These are phyloP conservation scores for Theileria annulata DNA, from an alignment of 169 alveolate genomes.

Conservation along the genomic window DNA sequence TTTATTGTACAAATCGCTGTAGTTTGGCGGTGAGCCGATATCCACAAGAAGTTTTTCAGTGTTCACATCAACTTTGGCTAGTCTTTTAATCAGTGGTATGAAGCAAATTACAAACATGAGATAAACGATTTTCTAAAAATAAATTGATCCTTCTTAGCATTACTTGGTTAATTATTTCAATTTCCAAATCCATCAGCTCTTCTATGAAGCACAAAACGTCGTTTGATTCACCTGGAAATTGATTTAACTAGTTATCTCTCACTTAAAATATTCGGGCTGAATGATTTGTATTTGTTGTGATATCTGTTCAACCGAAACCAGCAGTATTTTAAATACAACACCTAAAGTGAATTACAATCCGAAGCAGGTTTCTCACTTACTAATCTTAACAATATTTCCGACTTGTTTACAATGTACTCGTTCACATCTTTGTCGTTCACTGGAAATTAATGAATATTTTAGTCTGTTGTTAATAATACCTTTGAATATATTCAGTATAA, in stretches of 20 bases:
- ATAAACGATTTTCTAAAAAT: slow-evolving; percentile 23
- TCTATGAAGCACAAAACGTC: slow-evolving; percentile 47
- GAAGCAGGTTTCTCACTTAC: neutral
- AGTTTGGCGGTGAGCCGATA: neutral
- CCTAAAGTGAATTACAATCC: neutral
- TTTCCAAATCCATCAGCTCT: slow-evolving; percentile 61
- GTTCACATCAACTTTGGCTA: neutral
- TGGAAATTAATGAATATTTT: neutral
- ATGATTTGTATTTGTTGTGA: slow-evolving; percentile 5
- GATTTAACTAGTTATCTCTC: neutral
- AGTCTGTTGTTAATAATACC: neutral
- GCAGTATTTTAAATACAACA: slow-evolving; percentile 39
- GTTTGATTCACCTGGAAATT: slow-evolving; percentile 42
- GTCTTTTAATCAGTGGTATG: slow-evolving; percentile 37
- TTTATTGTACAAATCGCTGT: neutral
- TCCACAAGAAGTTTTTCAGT: neutral
- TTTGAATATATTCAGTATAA: slow-evolving; percentile 48
- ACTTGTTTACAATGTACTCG: slow-evolving; percentile 26
- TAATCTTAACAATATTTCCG: slow-evolving; percentile 42
- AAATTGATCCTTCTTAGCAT: neutral
- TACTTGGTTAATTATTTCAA: slow-evolving; percentile 37
- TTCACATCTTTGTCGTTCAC: slow-evolving; percentile 61
- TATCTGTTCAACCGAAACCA: slow-evolving; percentile 54
- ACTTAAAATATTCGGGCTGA: neutral
- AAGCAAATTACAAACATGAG: slow-evolving; percentile 40